Evolutionary conservation across 768 basidiomycete genomes (phyloP).

Genomic region (Kwoniella sp.): DNA sequence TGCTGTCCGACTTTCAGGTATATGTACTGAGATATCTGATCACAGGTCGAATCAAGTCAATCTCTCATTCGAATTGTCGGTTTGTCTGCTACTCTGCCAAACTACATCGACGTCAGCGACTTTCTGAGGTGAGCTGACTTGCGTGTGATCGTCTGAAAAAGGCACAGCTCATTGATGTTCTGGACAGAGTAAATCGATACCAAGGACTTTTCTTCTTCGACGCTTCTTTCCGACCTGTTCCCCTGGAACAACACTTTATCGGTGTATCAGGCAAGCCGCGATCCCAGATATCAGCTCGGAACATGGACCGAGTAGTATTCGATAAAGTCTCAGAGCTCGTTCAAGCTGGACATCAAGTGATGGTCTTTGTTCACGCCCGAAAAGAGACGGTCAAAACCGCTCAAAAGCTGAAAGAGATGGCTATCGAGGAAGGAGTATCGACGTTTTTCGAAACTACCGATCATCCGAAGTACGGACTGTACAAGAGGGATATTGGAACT

Average conservation of each 20-base stretch:
- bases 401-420: slow-evolving; percentile 73
- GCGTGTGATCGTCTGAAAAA: not conserved
- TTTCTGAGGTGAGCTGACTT: slow-evolving; percentile 72
- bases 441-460: slow-evolving; percentile 81
- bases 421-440: slow-evolving; percentile 67
- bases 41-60: slow-evolving; percentile 91
- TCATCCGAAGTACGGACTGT: slow-evolving; percentile 74
- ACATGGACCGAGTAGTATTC: slow-evolving; percentile 83
- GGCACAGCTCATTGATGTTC: not conserved
- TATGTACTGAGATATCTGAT: no score
- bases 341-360: slow-evolving; percentile 91
- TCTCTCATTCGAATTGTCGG: slow-evolving; percentile 95
- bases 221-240: slow-evolving; percentile 92
- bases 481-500: slow-evolving; percentile 73
- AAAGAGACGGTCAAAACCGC: slow-evolving; percentile 98
- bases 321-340: slow-evolving; percentile 80
- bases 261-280: slow-evolving; percentile 87
- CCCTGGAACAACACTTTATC: slow-evolving; percentile 94
- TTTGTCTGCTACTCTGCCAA: slow-evolving; percentile 89
- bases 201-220: slow-evolving; percentile 96
- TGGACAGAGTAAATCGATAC: slow-evolving; percentile 75
- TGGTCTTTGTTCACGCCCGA: slow-evolving; percentile 98
- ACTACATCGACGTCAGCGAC: slow-evolving; percentile 93
- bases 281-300: slow-evolving; percentile 71
- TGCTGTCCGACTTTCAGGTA: slow-evolving; percentile 1